Evolutionary conservation across 495 filamentous ascomycete genomes (phyloP).

Genomic region (Tetracladium setigerum): DNA sequence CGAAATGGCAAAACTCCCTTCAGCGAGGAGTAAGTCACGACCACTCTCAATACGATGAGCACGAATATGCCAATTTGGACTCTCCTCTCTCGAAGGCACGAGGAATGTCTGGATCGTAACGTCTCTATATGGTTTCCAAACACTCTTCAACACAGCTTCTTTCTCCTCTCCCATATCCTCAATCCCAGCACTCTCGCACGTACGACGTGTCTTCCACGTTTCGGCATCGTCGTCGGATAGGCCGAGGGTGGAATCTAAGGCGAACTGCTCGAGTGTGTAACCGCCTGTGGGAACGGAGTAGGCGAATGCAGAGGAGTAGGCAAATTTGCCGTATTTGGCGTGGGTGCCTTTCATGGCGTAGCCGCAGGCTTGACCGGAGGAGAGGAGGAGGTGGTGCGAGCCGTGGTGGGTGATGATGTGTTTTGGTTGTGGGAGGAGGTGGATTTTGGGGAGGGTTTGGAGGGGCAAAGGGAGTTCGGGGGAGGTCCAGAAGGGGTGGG

Average conservation of each 20-base stretch:
- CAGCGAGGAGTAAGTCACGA: conserved; percentile 55
- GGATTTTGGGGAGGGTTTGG: conserved; percentile 41
- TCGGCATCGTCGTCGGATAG: conserved; percentile 73
- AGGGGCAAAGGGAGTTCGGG: conserved; percentile 54
- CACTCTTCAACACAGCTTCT: conserved; percentile 51
- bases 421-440: conserved; percentile 54
- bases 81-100: conserved; percentile 43
- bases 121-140: conserved; percentile 61
- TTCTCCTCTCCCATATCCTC: conserved; percentile 28
- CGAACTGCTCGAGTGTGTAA: conserved; percentile 70
- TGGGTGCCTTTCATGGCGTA: conserved; percentile 74
- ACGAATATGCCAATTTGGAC: conserved; percentile 62
- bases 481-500: conserved; percentile 69
- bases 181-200: conserved; percentile 31
- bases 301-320: conserved; percentile 65
- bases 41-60: conserved; percentile 51
- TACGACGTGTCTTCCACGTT: conserved; percentile 65
- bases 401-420: conserved; percentile 53
- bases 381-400: conserved; percentile 50
- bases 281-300: conserved; percentile 70
- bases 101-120: conserved; percentile 57
- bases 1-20: conserved; percentile 64
- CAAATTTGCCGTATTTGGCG: conserved; percentile 75
- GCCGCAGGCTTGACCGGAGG: conserved; percentile 68
- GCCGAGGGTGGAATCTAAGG: conserved; percentile 65